These are phyloP conservation scores for Puccinia novopanici DNA, from an alignment of 1,284 basidiomycete genomes.

Conservation along the genomic window DNA sequence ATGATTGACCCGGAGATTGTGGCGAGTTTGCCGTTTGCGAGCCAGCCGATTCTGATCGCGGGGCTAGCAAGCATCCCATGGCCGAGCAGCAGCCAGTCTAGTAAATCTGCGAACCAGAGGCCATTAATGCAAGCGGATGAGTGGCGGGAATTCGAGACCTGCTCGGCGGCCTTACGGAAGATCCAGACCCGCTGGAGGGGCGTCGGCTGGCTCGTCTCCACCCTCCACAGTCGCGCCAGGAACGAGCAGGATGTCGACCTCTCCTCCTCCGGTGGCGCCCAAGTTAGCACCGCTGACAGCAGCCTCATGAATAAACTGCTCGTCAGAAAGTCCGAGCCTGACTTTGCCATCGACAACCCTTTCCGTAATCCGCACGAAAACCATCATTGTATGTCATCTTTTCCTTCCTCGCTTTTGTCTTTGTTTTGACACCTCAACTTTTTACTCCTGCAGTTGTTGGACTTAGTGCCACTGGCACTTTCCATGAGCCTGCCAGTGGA, in stretches of 20 bases:
- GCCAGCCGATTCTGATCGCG: conserved; percentile 33
- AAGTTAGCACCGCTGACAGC: conserved; percentile 32
- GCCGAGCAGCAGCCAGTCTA: neutral
- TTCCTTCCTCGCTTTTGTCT: neutral
- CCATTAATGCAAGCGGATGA: conserved; percentile 12
- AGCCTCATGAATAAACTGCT: conserved; percentile 34
- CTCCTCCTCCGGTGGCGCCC: conserved; percentile 18
- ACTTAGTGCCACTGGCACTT: conserved; percentile 28
- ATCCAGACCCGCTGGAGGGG: conserved; percentile 34
- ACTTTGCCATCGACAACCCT: neutral
- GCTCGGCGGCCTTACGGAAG: conserved; percentile 10
- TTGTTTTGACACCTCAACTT: neutral
- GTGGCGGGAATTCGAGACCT: conserved; percentile 13
- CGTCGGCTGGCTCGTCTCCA: conserved; percentile 31
- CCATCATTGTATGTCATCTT: neutral
- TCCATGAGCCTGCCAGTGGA: conserved; percentile 32
- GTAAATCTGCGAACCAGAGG: neutral
- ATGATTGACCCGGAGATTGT: conserved; percentile 31
- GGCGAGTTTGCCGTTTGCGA: conserved; percentile 28
- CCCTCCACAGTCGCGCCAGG: conserved; percentile 28
- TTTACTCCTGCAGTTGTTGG: conserved; percentile 6
- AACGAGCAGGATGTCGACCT: conserved; percentile 33
- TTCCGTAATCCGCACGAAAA: neutral
- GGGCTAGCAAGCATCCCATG: conserved; percentile 19
- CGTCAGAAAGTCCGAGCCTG: conserved; percentile 10